Base-by-base conservation (phyloP, 2,329 filamentous ascomycete genomes). In the Pyricularia grisea region DNA sequence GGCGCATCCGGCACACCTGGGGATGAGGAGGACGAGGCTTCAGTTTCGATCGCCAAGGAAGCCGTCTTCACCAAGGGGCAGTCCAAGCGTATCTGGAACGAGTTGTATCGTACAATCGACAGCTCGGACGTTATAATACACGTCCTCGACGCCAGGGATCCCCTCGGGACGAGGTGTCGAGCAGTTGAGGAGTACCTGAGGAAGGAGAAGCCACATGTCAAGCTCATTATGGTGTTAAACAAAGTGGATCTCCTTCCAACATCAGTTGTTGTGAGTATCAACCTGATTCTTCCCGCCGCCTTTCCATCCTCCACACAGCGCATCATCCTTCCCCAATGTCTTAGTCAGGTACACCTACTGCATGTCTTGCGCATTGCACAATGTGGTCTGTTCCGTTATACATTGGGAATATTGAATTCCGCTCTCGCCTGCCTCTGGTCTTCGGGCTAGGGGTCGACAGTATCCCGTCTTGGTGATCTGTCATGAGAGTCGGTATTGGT, bases 341-440 rank as follows among this genome's bases (percentile, higher is more conserved):
- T 81, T 85, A 82, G 93, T 95, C 93, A 96, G 95, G 94, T 64
- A 96, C 92, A 84, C 87, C 89, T 85, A 77, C 83, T 81, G 82
- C 88, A 85, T 82, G 70, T 81, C 79, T 60, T 63, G 60, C 60
- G 27, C 60, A 63, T 69, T 69, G 68, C 78, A 80, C 85, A 79
- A 89, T 95, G 92, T 90, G 90, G 89, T 88, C n/a, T 84, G 81
- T 81, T 92, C 94, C 96, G 95, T 99, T 99, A 99, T 92, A 93
- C 91, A 88, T 92, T 97, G 95, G 95, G 90, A 98, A 88, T 99
- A 89, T 80, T 84, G 97, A 78, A 76, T 79, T 84, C 85, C 84
- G 84, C 82, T 85, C 89, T 91, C 90, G 88, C 30, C 85, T 84
- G 83, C 84, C 79, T 82, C 81, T 79, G 83, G 84, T 85, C 81